A percentile compares a stretch with the other conserved stretches of the same genome.
These are phyloP conservation scores for Agastache rugosa DNA, from an alignment of 257 asterid species.

Conservation along the genomic window DNA sequence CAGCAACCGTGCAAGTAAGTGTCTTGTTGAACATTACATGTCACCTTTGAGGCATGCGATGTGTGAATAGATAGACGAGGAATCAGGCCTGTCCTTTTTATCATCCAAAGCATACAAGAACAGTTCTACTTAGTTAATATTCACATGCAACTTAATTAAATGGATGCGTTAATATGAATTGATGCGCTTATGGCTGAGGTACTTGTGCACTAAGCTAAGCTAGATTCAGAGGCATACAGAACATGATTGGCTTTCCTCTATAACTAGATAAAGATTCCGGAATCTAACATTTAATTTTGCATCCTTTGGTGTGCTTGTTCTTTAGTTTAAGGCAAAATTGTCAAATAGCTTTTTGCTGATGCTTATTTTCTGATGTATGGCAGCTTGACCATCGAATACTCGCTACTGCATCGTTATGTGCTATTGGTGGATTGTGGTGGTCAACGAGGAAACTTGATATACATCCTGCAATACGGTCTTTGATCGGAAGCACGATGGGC, in stretches of 20 bases:
- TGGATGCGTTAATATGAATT: not conserved
- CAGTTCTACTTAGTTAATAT: not conserved
- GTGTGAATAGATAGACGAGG: not conserved
- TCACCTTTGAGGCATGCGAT: constrained; percentile 10
- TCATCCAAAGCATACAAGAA: not conserved
- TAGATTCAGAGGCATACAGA: not conserved
- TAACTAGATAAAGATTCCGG: not conserved
- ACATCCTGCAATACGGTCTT: constrained; percentile 77
- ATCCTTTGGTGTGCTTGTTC: constrained; percentile 1
- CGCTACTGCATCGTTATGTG: constrained; percentile 81
- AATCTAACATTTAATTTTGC: not conserved
- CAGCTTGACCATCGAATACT: constrained; percentile 95
- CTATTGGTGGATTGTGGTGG: constrained; percentile 82
- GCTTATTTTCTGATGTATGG: constrained; percentile 6
- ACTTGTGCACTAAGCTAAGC: not conserved
- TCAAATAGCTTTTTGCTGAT: constrained; percentile 26
- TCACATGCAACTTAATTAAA: not conserved
- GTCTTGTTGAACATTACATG: constrained; percentile 24
- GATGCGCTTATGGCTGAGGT: not conserved
- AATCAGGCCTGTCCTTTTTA: not conserved
- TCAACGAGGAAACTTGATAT: constrained; percentile 68
- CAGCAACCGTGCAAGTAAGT: constrained; percentile 89
- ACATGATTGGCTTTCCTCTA: not conserved
- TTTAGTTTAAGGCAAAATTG: constrained; percentile 7
- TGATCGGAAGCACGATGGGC: constrained; percentile 79